These are phyloP conservation scores for Lactarius psammicola DNA, from an alignment of 768 basidiomycete species.

Conservation along the genomic window DNA sequence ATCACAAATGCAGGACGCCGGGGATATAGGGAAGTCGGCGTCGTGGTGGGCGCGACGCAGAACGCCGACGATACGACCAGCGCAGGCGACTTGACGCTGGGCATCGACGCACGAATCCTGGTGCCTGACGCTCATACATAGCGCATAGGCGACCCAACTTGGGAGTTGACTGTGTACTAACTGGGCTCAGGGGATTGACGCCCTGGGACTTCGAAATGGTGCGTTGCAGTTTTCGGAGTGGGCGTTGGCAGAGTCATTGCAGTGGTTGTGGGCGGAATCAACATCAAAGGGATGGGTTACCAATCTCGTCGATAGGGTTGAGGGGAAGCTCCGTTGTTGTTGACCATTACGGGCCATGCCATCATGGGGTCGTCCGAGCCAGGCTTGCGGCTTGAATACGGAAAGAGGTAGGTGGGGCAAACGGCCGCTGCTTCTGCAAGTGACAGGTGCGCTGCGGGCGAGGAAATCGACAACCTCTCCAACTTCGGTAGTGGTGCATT, in stretches of 20 bases:
- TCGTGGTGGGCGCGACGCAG: background rate
- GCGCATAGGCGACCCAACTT: background rate
- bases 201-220: background rate
- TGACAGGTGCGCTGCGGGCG: background rate
- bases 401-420: background rate
- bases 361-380: too few species aligned
- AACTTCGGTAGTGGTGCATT: background rate
- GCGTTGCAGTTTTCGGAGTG: background rate
- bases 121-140: background rate
- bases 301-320: background rate
- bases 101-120: background rate
- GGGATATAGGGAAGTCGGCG: background rate
- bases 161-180: background rate
- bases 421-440: background rate
- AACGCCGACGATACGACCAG: background rate
- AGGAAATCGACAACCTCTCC: background rate
- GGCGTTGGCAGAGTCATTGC: background rate
- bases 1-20: background rate
- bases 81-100: background rate
- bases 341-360: background rate
- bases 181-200: background rate
- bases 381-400: background rate
- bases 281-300: background rate
- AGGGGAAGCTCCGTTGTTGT: background rate
- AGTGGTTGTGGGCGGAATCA: background rate